Percentiles rank a stretch among this genome's conserved stretches.
phyloP scores from a whole-genome alignment of 495 filamentous ascomycete species.

The Chaetomium fimeti region DNA sequence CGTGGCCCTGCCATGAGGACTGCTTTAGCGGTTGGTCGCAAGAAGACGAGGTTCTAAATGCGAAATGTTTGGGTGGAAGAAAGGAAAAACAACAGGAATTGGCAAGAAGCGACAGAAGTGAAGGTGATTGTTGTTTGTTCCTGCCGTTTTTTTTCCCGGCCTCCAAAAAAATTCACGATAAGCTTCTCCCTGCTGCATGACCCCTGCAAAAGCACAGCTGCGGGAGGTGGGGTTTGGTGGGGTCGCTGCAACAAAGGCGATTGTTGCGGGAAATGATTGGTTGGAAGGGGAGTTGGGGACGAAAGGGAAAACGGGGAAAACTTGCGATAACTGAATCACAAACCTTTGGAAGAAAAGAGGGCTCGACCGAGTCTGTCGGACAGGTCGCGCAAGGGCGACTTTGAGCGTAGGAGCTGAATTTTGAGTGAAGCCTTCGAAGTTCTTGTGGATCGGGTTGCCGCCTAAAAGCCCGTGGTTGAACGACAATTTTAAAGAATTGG shows the following conservation, averaged over 20 bases:
- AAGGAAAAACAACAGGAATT: not conserved
- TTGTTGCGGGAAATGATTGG: conserved; percentile 9
- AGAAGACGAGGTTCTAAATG: not conserved
- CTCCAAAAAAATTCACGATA: conserved; percentile 21
- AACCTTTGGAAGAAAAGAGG: not conserved
- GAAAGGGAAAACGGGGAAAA: too few relatives aligned
- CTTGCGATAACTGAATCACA: not conserved
- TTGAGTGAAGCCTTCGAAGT: not conserved
- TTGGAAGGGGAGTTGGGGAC: not conserved
- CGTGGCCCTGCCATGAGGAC: conserved; percentile 37
- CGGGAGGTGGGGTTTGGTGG: conserved; percentile 5
- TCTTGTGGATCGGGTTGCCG: not conserved
- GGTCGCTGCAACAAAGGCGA: not conserved
- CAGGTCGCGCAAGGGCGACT: conserved; percentile 11
- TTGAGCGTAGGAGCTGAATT: not conserved
- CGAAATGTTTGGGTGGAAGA: not conserved
- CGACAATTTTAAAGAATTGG: not conserved
- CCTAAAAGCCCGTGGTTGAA: not conserved
- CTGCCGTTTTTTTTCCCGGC: not conserved
- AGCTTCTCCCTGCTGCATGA: not conserved
- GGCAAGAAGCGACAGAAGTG: conserved; percentile 1
- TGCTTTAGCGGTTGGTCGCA: conserved; percentile 17
- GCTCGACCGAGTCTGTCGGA: conserved; percentile 2
- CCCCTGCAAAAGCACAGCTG: not conserved
- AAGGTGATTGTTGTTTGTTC: conserved; percentile 11